Conservation (phyloP, 2,329 filamentous ascomycete genomes). For the Cadophora gregata region DNA sequence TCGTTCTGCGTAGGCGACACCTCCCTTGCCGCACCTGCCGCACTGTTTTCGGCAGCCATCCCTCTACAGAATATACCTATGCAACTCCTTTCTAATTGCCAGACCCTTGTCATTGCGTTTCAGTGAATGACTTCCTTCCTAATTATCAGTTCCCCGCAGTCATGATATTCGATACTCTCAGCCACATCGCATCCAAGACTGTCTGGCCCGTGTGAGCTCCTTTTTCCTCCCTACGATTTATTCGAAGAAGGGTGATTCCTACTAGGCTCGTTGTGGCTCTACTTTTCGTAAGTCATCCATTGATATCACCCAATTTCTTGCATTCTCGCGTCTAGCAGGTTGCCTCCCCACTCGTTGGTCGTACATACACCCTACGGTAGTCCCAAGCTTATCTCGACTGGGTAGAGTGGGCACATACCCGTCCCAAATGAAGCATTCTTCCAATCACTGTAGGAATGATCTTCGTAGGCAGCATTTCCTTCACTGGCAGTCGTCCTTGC, state of each 20-base stretch:
- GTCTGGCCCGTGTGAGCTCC: slow-evolving; percentile 16
- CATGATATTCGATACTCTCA: slow-evolving; percentile 17
- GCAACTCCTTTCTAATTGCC: slow-evolving; percentile 16
- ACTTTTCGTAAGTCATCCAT: slow-evolving; percentile 2
- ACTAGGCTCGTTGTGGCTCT: slow-evolving; percentile 15
- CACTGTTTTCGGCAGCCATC: slow-evolving; percentile 18
- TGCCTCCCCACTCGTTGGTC: slow-evolving; percentile 13
- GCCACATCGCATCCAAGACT: slow-evolving; percentile 19
- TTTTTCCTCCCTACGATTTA: slow-evolving; percentile 1
- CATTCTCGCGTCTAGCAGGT: slow-evolving; percentile 18
- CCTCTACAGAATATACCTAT: slow-evolving; percentile 17
- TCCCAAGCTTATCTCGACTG: slow-evolving; percentile 20
- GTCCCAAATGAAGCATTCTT: slow-evolving; percentile 43
- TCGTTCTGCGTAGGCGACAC: slow-evolving; percentile 4
- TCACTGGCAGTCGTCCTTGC: slow-evolving; percentile 36
- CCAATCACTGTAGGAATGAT: slow-evolving; percentile 30
- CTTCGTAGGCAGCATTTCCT: slow-evolving; percentile 23
- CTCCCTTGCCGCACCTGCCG: slow-evolving; percentile 18
- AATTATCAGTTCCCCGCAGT: slow-evolving; percentile 12
- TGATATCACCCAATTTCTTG: slow-evolving; percentile 12
- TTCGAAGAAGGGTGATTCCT: background rate
- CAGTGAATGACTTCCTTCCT: slow-evolving; percentile 12
- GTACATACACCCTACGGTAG: slow-evolving; percentile 19
- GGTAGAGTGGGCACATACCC: slow-evolving; percentile 37
- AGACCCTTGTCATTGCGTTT: slow-evolving; percentile 1